Evolutionary conservation across 495 filamentous ascomycete genomes (phyloP), one percentile per base, ranked within the genome.

Genomic region (Beverwykella pulmonaria): DNA sequence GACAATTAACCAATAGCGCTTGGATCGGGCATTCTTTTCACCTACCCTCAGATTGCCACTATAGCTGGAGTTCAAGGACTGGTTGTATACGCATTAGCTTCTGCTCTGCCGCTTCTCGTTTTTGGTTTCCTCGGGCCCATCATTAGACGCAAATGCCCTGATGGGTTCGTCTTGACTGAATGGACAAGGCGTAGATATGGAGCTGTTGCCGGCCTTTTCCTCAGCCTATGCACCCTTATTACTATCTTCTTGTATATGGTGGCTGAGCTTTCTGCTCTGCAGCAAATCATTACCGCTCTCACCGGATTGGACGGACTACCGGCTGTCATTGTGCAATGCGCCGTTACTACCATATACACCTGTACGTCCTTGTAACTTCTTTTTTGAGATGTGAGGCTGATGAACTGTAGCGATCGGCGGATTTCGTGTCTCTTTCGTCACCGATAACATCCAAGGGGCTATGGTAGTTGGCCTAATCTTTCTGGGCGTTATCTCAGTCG

Each of bases 211-310:
- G 85, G 86, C 2, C 73, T 91, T 7, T 92, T 87, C 67, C 76
- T 92, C 27, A 89, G 88, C 70, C 81, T 88, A 70, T 87, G 62
- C 83, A 70, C 71, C 75, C 66, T 91, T n/a, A 83, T 89, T 47
- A 91, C 90, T 1, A 80, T 92, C 61, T 92, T 92, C 70, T 72
- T 92, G 30, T 92, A 91, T 79, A 92, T 92, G 90, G 86, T 92
- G 7, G 86, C 89, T 10, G 89, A 92, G 74, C 79, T 92, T 47
- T 90, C 87, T 29, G 85, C 88, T 9, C 75, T 92, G 22, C 87
- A 89, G 54, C 89, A 91, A 72, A 90, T 92, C 53, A 79, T 92
- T 68, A 85, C 75, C 54, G 79, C 83, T n/a, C 74, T 92, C 68
- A 90, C 90, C 1, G 89, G 89, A 14, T 77, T 92, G 59, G 78